phyloP scores from a whole-genome alignment of 768 basidiomycete genomes.

The Galerina marginata region DNA sequence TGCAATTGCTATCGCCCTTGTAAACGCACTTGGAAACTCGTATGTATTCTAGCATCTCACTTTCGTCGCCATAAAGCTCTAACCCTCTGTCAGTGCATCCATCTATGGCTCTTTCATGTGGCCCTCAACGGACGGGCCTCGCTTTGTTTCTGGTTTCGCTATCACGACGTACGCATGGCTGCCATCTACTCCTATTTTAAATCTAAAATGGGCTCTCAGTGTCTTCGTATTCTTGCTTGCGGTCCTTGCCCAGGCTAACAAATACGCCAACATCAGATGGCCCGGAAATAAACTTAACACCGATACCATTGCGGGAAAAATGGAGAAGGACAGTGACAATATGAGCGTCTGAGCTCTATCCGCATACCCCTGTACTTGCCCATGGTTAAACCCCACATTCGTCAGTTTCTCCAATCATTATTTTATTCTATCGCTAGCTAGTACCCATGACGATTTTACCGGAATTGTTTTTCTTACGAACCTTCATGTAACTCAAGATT shows the following conservation, averaged over 20 bases:
- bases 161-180: constrained; percentile 1
- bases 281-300: background rate
- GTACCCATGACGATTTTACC: too few relatives aligned
- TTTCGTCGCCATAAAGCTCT: background rate
- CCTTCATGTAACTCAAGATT: too few relatives aligned
- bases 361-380: too few relatives aligned
- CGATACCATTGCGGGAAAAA: background rate
- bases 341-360: background rate
- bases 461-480: too few relatives aligned
- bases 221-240: constrained; percentile 7
- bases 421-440: too few relatives aligned
- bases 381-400: too few relatives aligned
- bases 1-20: constrained; percentile 7
- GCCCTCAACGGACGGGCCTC: background rate
- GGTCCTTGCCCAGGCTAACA: background rate
- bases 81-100: background rate
- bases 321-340: background rate
- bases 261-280: constrained; percentile 6
- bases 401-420: too few relatives aligned
- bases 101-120: constrained; percentile 8
- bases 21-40: constrained; percentile 9
- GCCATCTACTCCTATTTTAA: background rate
- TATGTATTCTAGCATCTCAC: background rate
- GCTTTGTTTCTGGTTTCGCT: background rate
- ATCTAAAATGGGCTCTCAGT: background rate